Conservation (phyloP, 2,329 filamentous ascomycete species). For the Bertia moriformis region DNA sequence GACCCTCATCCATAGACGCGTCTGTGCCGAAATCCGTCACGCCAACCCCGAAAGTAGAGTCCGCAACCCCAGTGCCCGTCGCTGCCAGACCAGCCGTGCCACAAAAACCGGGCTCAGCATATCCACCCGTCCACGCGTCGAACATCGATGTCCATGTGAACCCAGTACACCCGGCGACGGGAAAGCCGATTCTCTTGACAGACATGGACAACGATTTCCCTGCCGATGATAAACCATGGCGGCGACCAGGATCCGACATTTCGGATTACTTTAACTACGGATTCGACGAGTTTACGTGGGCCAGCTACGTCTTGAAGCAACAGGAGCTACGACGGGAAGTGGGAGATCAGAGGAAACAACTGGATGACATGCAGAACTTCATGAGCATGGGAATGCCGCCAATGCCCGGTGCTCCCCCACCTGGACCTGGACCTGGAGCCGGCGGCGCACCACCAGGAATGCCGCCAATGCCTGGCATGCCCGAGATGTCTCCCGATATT, state of each 20-base stretch:
- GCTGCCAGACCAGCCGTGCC: constrained; percentile 17
- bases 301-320: constrained; percentile 50
- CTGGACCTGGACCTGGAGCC: constrained; percentile 11
- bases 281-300: constrained; percentile 59
- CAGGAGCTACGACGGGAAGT: constrained; percentile 40
- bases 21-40: constrained; percentile 2
- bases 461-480: constrained; percentile 24
- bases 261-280: constrained; percentile 61
- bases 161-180: constrained; percentile 37
- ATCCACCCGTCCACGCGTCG: constrained; percentile 42
- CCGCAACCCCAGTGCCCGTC: constrained; percentile 13
- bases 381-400: constrained; percentile 31
- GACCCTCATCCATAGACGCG: constrained; percentile 16
- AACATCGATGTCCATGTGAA: constrained; percentile 45
- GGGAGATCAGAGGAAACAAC: constrained; percentile 39
- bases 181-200: constrained; percentile 38
- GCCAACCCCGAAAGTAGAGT: constrained; percentile 4
- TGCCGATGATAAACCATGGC: constrained; percentile 52
- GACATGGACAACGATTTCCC: constrained; percentile 31
- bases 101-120: constrained; percentile 29
- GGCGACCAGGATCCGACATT: constrained; percentile 50
- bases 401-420: constrained; percentile 20
- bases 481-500: constrained; percentile 35
- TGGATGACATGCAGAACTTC: constrained; percentile 46
- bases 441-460: constrained; percentile 16